Evolutionary conservation across 345 rosid species (phyloP).

Genomic region (Lumnitzera racemosa): DNA sequence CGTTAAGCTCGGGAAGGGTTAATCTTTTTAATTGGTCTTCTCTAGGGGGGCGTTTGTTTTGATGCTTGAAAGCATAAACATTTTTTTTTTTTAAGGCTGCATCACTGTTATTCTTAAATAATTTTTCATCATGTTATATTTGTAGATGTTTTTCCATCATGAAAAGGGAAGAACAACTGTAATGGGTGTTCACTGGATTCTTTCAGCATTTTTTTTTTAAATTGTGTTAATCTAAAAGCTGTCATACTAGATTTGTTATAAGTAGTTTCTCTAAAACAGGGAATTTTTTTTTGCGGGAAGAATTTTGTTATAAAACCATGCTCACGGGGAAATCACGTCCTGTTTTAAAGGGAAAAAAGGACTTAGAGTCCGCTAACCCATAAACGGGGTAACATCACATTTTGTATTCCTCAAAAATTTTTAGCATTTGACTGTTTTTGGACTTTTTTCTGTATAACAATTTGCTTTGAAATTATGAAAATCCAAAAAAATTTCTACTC

Average conservation of each 20-base stretch:
- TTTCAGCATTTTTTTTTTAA: too few species aligned
- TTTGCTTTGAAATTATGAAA: too few species aligned
- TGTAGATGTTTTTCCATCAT: neutral
- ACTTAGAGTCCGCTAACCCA: constrained; percentile 72
- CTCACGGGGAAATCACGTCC: constrained; percentile 96
- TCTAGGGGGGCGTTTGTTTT: too few species aligned
- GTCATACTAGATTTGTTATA: neutral
- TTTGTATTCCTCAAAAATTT: neutral
- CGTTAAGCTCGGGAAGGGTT: too few species aligned
- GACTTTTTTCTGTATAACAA: neutral
- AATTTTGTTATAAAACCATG: constrained; percentile 94
- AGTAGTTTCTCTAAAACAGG: constrained; percentile 35
- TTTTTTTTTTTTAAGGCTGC: too few species aligned
- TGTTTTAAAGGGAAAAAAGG: constrained; percentile 76
- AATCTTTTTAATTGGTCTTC: too few species aligned
- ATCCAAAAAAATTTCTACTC: too few species aligned
- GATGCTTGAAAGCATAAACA: too few species aligned
- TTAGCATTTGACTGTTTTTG: neutral
- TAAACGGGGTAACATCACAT: constrained; percentile 63
- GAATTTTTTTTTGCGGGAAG: constrained; percentile 82
- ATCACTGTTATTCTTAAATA: too few species aligned
- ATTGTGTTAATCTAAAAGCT: too few species aligned
- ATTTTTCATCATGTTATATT: neutral
- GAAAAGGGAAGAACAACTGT: too few species aligned
- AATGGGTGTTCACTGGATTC: too few species aligned